Evolutionary conservation across 441 rosid genomes (phyloP).

Genomic region (Biscutella auriculata): DNA sequence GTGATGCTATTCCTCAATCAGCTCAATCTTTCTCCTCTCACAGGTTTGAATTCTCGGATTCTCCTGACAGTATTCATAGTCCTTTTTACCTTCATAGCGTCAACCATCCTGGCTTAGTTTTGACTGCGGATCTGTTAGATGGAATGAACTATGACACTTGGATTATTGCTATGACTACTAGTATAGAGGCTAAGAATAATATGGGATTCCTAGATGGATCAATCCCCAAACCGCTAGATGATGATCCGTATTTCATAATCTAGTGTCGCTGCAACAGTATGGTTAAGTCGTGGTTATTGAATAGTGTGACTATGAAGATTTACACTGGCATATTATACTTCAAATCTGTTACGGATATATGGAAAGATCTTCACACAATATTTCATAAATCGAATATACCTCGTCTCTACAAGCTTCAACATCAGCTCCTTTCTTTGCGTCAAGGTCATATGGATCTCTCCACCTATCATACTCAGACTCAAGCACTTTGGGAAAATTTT

Average conservation of each 20-base stretch:
- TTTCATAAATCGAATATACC: background rate
- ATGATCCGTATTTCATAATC: background rate
- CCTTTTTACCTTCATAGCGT: too few relatives aligned
- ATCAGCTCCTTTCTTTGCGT: background rate
- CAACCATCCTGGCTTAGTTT: background rate
- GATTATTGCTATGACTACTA: background rate
- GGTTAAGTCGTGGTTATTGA: background rate
- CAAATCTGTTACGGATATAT: background rate
- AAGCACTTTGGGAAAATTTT: background rate
- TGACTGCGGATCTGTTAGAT: background rate
- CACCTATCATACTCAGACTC: background rate
- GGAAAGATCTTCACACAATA: background rate
- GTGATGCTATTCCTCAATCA: too few relatives aligned
- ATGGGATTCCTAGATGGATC: background rate
- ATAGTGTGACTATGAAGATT: background rate
- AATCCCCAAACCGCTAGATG: background rate
- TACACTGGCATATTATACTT: background rate
- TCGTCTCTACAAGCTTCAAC: background rate
- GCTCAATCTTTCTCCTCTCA: too few relatives aligned
- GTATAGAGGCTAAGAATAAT: background rate
- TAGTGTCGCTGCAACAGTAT: background rate
- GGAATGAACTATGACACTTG: background rate
- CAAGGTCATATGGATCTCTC: background rate
- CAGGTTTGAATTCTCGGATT: too few relatives aligned
- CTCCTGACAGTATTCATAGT: too few relatives aligned